Evolutionary conservation across 2,329 filamentous ascomycete genomes (phyloP).

Genomic region (Chrysosporium queenslandicum): DNA sequence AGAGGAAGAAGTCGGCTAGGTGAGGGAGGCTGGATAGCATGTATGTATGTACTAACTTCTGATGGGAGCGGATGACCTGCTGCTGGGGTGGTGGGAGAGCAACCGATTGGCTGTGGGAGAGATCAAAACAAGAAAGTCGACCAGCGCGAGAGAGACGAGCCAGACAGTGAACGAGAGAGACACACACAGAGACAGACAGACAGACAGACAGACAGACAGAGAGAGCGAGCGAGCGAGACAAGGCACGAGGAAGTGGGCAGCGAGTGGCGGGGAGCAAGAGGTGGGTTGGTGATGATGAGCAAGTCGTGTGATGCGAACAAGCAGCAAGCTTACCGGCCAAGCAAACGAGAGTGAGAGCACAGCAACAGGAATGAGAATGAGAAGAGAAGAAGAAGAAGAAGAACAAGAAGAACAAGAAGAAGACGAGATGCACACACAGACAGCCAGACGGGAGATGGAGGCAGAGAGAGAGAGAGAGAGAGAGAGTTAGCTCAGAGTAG

Average conservation of each 20-base stretch:
- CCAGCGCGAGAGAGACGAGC: not conserved
- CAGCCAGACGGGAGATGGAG: too few species aligned
- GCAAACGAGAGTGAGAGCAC: too few species aligned
- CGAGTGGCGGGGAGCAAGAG: not conserved
- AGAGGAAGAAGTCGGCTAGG: too few species aligned
- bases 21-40: too few species aligned
- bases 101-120: constrained; percentile 4
- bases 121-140: constrained; percentile 1
- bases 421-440: too few species aligned
- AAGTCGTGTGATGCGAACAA: not conserved
- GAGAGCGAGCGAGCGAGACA: not conserved
- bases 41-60: too few species aligned
- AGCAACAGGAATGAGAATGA: too few species aligned
- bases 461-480: not conserved
- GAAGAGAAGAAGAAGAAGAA: too few species aligned
- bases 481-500: too few species aligned
- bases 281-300: not conserved
- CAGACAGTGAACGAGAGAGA: not conserved
- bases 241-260: not conserved
- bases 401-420: not conserved
- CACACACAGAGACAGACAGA: not conserved
- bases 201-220: not conserved
- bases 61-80: constrained; percentile 6
- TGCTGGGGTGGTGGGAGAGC: constrained; percentile 5
- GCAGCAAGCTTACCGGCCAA: too few species aligned